These are phyloP conservation scores for Plasmodium gallinaceum DNA, from an alignment of 169 alveolate genomes.

Conservation along the genomic window DNA sequence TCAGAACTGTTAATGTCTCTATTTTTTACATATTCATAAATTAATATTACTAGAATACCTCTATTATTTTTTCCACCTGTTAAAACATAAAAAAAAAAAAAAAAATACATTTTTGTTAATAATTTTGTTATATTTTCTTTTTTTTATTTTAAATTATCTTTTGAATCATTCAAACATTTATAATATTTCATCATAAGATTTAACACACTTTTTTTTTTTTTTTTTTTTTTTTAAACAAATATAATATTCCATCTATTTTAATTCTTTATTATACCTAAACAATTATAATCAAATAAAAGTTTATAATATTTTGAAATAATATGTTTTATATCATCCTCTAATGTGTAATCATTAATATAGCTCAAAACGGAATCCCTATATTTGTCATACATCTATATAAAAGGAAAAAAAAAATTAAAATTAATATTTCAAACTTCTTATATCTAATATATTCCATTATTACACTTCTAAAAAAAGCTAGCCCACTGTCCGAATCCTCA, in stretches of 20 bases:
- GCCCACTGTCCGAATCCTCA: constrained; percentile 53
- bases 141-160: background rate
- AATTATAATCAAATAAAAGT: constrained; percentile 54
- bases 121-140: background rate
- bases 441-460: background rate
- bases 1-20: constrained; percentile 60
- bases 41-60: constrained; percentile 54
- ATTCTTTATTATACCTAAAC: constrained; percentile 35
- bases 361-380: constrained; percentile 45
- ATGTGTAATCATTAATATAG: constrained; percentile 24
- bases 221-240: background rate
- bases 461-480: constrained; percentile 60
- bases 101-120: no score
- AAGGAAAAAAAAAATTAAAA: background rate
- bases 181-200: no score
- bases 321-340: constrained; percentile 49
- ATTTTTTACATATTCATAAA: constrained; percentile 73
- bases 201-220: background rate
- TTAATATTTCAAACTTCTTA: background rate
- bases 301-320: constrained; percentile 50
- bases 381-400: constrained; percentile 54
- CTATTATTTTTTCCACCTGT: constrained; percentile 70
- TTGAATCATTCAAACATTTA: background rate
- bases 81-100: background rate
- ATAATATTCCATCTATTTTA: background rate